These are phyloP conservation scores for Eutypa lata DNA, from an alignment of 2,329 filamentous ascomycete genomes.

Conservation along the genomic window DNA sequence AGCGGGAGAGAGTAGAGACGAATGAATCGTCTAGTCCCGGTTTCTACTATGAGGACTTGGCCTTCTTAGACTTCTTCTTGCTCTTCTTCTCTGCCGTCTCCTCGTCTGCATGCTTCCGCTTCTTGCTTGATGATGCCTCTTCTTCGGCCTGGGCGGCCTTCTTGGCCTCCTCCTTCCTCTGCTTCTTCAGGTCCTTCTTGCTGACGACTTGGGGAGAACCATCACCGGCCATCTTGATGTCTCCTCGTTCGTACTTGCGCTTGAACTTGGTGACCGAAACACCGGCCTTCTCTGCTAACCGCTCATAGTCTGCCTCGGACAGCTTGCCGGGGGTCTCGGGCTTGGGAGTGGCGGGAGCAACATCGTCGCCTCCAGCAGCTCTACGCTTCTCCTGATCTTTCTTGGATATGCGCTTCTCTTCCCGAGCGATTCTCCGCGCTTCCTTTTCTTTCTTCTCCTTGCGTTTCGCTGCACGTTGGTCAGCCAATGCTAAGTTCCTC, in stretches of 20 bases:
- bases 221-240: conserved; percentile 64
- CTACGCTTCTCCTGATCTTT: conserved; percentile 30
- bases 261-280: conserved; percentile 74
- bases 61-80: conserved; percentile 65
- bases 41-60: conserved; percentile 50
- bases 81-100: conserved; percentile 50
- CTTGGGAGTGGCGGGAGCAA: conserved; percentile 33
- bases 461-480: conserved; percentile 25
- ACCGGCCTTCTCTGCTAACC: conserved; percentile 63
- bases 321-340: conserved; percentile 35
- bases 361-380: conserved; percentile 18
- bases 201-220: conserved; percentile 65
- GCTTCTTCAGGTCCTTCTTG: conserved; percentile 76
- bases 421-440: conserved; percentile 23
- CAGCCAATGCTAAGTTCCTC: conserved; percentile 21
- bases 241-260: conserved; percentile 73
- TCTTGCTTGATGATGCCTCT: conserved; percentile 54
- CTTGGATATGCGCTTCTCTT: conserved; percentile 42
- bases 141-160: conserved; percentile 47
- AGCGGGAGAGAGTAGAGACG: too few relatives aligned
- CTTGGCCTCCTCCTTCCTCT: conserved; percentile 58
- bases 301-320: conserved; percentile 55
- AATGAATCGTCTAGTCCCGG: not conserved
- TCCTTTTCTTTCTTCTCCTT: conserved; percentile 34
- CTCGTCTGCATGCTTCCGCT: conserved; percentile 68